phyloP scores from a whole-genome alignment of 129 eudicot genomes.

The Flaveria bidentis region DNA sequence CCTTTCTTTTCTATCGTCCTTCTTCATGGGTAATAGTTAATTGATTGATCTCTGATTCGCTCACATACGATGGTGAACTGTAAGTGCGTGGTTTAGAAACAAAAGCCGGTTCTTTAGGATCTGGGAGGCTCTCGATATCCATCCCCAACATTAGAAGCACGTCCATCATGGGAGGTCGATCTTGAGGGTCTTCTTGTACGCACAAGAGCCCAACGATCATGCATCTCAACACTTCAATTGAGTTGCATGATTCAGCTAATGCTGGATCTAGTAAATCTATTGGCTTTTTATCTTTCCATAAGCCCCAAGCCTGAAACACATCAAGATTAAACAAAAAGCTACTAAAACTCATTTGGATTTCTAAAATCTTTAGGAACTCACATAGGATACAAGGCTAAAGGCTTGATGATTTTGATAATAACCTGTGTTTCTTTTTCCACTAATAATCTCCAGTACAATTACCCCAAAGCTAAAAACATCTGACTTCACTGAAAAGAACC shows the following conservation, averaged over 20 bases:
- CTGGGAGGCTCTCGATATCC: constrained; percentile 46
- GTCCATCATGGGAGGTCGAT: constrained; percentile 48
- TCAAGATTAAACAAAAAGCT: not conserved
- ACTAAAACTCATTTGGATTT: not conserved
- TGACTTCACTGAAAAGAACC: constrained; percentile 44
- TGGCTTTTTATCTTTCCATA: constrained; percentile 45
- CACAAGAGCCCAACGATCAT: constrained; percentile 47
- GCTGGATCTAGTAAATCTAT: constrained; percentile 34
- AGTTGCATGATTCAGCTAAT: constrained; percentile 39
- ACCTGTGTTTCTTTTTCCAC: constrained; percentile 50
- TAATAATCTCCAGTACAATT: constrained; percentile 49
- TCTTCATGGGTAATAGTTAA: constrained; percentile 23
- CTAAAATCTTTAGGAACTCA: constrained; percentile 25
- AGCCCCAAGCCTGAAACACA: constrained; percentile 43
- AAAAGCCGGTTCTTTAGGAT: constrained; percentile 51
- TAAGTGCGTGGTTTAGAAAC: constrained; percentile 24
- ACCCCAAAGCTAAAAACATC: constrained; percentile 61
- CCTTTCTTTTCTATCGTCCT: constrained; percentile 24
- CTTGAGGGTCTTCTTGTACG: constrained; percentile 53
- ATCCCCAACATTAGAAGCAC: constrained; percentile 43
- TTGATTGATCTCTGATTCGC: constrained; percentile 16
- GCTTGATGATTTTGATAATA: constrained; percentile 40
- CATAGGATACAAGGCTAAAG: constrained; percentile 47
- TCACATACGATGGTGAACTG: not conserved
- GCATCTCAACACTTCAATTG: constrained; percentile 45